phyloP scores from a whole-genome alignment of 2,329 filamentous ascomycete genomes.

The Clarireedia sp. region DNA sequence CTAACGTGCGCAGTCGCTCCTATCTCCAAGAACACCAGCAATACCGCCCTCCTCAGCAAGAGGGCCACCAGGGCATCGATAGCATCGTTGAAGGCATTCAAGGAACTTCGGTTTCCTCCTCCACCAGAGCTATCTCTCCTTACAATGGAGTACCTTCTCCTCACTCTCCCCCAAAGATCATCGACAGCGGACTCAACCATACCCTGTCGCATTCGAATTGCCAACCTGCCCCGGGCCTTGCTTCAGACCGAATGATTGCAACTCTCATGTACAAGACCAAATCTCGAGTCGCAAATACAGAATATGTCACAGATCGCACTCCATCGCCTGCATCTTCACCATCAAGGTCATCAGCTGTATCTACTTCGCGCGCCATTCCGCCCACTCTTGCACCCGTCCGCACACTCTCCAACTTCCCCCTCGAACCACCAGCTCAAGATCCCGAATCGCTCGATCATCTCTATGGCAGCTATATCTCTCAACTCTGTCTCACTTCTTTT shows the following conservation, averaged over 20 bases:
- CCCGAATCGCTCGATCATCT: constrained; percentile 55
- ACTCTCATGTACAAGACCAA: constrained; percentile 55
- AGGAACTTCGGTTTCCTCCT: constrained; percentile 30
- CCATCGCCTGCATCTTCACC: constrained; percentile 26
- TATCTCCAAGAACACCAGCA: constrained; percentile 57
- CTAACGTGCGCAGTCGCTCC: constrained; percentile 50
- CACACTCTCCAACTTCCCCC: constrained; percentile 49
- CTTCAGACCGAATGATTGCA: constrained; percentile 47
- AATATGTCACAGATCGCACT: constrained; percentile 31
- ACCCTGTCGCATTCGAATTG: constrained; percentile 57
- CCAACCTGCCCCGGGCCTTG: constrained; percentile 41
- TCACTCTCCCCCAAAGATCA: constrained; percentile 50
- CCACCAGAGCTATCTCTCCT: constrained; percentile 37
- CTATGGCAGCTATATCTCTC: constrained; percentile 58
- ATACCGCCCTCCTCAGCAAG: constrained; percentile 45
- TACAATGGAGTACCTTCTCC: constrained; percentile 56
- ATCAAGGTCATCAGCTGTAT: constrained; percentile 1
- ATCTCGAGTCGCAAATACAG: constrained; percentile 28
- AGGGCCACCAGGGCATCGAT: constrained; percentile 54
- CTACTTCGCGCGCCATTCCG: constrained; percentile 19
- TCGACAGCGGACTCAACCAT: constrained; percentile 55
- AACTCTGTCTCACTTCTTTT: constrained; percentile 55
- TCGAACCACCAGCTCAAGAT: constrained; percentile 47
- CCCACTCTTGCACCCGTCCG: constrained; percentile 48
- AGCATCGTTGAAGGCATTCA: constrained; percentile 52